These are phyloP conservation scores for Clonostachys chloroleuca DNA, from an alignment of 2,329 filamentous ascomycete genomes.

Conservation along the genomic window DNA sequence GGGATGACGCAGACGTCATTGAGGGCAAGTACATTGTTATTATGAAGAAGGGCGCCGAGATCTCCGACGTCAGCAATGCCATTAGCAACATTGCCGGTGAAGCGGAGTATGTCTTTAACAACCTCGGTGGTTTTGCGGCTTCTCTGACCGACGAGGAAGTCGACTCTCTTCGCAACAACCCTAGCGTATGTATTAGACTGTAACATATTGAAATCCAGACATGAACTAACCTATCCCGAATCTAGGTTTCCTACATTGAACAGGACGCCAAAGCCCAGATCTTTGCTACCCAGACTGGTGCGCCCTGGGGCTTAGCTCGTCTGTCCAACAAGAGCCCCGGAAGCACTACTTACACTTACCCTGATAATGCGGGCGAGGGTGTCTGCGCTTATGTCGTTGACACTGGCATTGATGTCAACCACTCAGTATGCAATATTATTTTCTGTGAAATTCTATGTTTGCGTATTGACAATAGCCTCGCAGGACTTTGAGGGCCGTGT, in stretches of 20 bases:
- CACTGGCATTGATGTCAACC: conserved; percentile 25
- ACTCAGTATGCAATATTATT: conserved; percentile 15
- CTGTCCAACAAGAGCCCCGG: conserved; percentile 18
- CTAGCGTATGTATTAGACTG: conserved; percentile 3
- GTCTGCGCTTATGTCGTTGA: conserved; percentile 34
- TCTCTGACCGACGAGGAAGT: conserved; percentile 8
- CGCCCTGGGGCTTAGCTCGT: conserved; percentile 27
- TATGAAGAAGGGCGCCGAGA: conserved; percentile 13
- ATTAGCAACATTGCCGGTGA: conserved; percentile 16
- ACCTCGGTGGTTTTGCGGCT: conserved; percentile 9
- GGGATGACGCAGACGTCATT: conserved; percentile 7
- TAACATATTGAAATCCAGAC: too few relatives aligned
- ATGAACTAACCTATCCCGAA: background rate
- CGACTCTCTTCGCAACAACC: conserved; percentile 8
- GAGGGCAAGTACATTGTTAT: conserved; percentile 4
- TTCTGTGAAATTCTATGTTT: background rate
- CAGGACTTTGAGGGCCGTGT: conserved; percentile 29
- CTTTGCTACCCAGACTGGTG: conserved; percentile 25
- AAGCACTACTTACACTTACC: conserved; percentile 19
- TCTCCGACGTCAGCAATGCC: conserved; percentile 24
- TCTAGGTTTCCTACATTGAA: conserved; percentile 23
- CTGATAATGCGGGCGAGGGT: conserved; percentile 21
- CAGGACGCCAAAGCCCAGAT: conserved; percentile 20
- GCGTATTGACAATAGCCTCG: background rate
- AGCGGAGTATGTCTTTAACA: conserved; percentile 26